Percentiles rank a stretch among this genome's conserved stretches.
Evolutionary conservation across 352 stramenopile genomes (phyloP).

Genomic region (Pythium utonaiense): DNA sequence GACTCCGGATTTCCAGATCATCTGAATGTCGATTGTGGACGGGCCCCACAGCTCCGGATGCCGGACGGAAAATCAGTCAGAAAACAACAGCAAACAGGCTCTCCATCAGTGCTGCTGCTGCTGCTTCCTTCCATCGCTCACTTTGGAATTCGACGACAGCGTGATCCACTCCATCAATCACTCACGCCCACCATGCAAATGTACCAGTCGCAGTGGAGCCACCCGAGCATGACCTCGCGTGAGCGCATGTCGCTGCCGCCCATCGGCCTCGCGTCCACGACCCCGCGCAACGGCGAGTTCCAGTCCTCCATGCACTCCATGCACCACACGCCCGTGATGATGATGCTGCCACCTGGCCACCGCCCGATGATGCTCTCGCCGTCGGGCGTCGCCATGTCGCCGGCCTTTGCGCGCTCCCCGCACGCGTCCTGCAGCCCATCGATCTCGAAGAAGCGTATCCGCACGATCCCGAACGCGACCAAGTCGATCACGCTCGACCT

Average conservation of each 20-base stretch:
- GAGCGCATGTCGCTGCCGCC: conserved; percentile 61
- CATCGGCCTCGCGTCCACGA: conserved; percentile 27
- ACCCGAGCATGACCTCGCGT: conserved; percentile 19
- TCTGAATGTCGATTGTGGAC: background rate
- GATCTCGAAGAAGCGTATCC: conserved; percentile 66
- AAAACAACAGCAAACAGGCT: background rate
- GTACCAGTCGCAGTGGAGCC: conserved; percentile 19
- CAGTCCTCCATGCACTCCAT: background rate
- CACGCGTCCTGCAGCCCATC: conserved; percentile 21
- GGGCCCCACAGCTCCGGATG: background rate
- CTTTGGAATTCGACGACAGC: conserved; percentile 6
- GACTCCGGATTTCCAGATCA: background rate
- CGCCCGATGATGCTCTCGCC: conserved; percentile 26
- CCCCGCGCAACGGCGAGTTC: conserved; percentile 7
- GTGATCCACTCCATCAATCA: background rate
- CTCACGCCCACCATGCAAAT: conserved; percentile 6
- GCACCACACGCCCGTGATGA: conserved; percentile 24
- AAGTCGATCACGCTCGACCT: conserved; percentile 74
- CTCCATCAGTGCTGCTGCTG: background rate
- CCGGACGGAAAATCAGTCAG: background rate
- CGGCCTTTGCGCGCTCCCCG: conserved; percentile 10
- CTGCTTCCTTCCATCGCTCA: background rate
- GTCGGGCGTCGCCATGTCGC: conserved; percentile 14
- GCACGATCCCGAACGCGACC: conserved; percentile 68
- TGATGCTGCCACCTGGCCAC: conserved; percentile 20